phyloP scores from a whole-genome alignment of 192 early-diverging fungal species.

The Linnemannia elongata region DNA sequence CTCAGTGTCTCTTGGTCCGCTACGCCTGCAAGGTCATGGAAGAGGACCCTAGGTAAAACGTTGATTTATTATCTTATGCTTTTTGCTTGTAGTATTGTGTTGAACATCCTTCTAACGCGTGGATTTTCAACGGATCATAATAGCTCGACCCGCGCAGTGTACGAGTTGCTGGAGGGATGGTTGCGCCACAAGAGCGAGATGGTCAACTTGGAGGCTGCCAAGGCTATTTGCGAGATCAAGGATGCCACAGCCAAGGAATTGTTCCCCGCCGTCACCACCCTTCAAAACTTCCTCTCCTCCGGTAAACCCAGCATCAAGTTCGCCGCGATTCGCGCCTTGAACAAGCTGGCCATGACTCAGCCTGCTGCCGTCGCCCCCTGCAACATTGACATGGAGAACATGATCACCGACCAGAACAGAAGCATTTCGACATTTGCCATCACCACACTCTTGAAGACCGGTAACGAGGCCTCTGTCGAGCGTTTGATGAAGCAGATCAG shows the following conservation, averaged over 20 bases:
- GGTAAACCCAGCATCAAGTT: conserved; percentile 95
- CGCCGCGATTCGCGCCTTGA: conserved; percentile 98
- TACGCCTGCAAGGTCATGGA: conserved; percentile 93
- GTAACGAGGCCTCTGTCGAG: conserved; percentile 97
- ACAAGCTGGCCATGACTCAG: conserved; percentile 90
- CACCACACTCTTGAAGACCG: conserved; percentile 98
- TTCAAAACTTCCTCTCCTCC: conserved; percentile 94
- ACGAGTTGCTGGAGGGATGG: conserved; percentile 90
- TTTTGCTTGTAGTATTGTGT: too few species aligned
- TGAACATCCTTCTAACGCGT: neutral
- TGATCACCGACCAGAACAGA: conserved; percentile 97
- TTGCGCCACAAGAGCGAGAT: conserved; percentile 97
- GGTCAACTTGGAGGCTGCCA: conserved; percentile 97
- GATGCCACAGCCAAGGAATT: conserved; percentile 89
- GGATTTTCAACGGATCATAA: neutral
- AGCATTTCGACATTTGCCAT: conserved; percentile 99
- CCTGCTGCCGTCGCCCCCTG: conserved; percentile 93
- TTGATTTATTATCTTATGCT: neutral
- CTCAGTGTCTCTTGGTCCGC: conserved; percentile 93
- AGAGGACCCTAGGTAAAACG: conserved; percentile 71
- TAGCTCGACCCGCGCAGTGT: conserved; percentile 76
- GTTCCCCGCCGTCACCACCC: conserved; percentile 91
- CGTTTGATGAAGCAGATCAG: conserved; percentile 99
- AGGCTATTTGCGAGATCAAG: conserved; percentile 93
- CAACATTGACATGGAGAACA: conserved; percentile 98